phyloP scores from a whole-genome alignment of 129 eudicot species.

The Kitagawia praeruptora region DNA sequence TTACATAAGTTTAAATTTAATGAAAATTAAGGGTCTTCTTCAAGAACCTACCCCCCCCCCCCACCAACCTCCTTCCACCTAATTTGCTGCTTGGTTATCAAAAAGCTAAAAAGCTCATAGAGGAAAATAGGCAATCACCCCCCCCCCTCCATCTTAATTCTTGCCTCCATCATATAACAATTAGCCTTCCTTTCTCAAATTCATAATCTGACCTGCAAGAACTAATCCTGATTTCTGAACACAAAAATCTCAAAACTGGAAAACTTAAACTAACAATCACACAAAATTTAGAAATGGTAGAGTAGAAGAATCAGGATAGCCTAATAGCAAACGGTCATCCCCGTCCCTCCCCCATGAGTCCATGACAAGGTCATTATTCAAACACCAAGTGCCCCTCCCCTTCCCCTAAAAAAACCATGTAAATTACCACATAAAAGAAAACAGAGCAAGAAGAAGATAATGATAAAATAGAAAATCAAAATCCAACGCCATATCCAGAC shows the following conservation, averaged over 20 bases:
- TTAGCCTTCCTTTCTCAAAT: not conserved
- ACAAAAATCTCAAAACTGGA: not conserved
- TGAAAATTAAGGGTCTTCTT: not conserved
- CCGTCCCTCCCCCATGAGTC: not conserved
- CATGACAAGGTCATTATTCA: not conserved
- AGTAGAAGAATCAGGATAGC: not conserved
- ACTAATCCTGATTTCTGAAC: not conserved
- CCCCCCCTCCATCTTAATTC: not conserved
- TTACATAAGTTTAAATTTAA: not conserved
- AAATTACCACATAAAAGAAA: not conserved
- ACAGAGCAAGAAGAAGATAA: not conserved
- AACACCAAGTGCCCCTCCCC: not conserved
- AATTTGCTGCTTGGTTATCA: not conserved
- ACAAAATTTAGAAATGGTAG: not conserved
- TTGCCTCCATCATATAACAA: not conserved
- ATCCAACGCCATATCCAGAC: not conserved
- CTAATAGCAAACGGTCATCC: not conserved
- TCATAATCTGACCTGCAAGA: not conserved
- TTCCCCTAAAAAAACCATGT: too few relatives aligned
- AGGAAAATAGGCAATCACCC: not conserved
- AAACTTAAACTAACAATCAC: not conserved
- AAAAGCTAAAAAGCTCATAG: not conserved
- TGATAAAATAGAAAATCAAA: not conserved
- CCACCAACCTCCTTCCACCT: not conserved
- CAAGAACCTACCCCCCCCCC: not conserved